Base-by-base conservation (phyloP, 495 filamentous ascomycete species). In the Parathielavia hyrcaniae region DNA sequence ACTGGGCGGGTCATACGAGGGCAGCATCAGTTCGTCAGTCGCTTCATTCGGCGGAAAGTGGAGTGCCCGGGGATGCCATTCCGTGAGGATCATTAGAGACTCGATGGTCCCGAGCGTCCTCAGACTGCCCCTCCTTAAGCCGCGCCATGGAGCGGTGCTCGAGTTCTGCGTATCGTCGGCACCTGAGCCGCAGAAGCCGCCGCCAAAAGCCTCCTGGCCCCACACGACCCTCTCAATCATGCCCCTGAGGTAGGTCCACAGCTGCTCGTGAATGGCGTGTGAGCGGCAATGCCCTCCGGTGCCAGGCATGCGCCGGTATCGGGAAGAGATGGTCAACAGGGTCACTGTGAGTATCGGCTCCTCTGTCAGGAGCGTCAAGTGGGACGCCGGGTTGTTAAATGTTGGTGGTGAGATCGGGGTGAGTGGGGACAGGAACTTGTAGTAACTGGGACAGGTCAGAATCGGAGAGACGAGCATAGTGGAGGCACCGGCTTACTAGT, bases 191-290 rank as follows among this genome's bases (percentile, higher is more conserved):
- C 87, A 88, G 62, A 91, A 90, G 48, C 87, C 89, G 20, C 90
- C 88, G 34, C 88, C 90, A 66, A 93, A 95, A 59, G 93, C 90
- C 70, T 96, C 91, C 64, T 96, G 91, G 23, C 91, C 92, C 88
- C 89, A 97, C 52, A 97, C 86, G 53, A 95, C 85, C 19, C 93
- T 84, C 67, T 95, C 88, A 55, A 97, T 90, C 87, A 96, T 96
- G 51, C 89, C 86, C 32, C 91, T 84, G 35, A 97, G 81, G 67
- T 97, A 96, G 23, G 82, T 85, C 93, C 93, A 98, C n/a, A 98
- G 81, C 70, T 90, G 86, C 61, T 96, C 90, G 64, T 97, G 93
- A 52, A 98, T 95, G 55, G 89, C 88, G 62, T 90, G 90, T 0
- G 89, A 88, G 41, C 93, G 84, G 41, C 88, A 93, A 60, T 83